A percentile compares a stretch with the other conserved stretches of the same genome.
Conservation (phyloP, 2,329 filamentous ascomycete genomes). For the Ambrosiella beaveri region DNA sequence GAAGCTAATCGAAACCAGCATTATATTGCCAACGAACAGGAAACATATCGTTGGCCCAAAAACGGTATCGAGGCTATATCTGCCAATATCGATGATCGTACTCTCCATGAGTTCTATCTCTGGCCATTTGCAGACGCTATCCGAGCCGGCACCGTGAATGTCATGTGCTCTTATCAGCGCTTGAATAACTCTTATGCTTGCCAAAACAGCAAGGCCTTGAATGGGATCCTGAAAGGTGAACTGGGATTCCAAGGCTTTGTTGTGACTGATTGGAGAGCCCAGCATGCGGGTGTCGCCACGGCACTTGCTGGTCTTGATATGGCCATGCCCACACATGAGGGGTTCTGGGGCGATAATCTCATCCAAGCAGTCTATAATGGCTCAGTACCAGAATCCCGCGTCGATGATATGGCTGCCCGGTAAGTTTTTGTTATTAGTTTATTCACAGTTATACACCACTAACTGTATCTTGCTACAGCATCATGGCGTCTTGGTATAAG, state of each 20-base stretch:
- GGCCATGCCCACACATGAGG: constrained; percentile 40
- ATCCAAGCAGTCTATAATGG: constrained; percentile 42
- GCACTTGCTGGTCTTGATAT: constrained; percentile 53
- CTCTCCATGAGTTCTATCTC: constrained; percentile 46
- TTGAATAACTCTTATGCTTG: constrained; percentile 57
- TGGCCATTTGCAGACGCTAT: constrained; percentile 58
- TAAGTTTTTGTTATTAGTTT: constrained; percentile 11
- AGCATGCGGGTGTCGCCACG: constrained; percentile 44
- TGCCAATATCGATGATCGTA: constrained; percentile 42
- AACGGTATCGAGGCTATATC: constrained; percentile 34
- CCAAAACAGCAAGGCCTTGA: constrained; percentile 49
- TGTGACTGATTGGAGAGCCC: constrained; percentile 49
- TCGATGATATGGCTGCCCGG: constrained; percentile 44
- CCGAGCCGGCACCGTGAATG: constrained; percentile 36
- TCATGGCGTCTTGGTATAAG: constrained; percentile 39
- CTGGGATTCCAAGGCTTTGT: constrained; percentile 49
- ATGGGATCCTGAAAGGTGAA: constrained; percentile 47
- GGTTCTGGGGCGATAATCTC: constrained; percentile 36
- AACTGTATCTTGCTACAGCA: constrained; percentile 19
- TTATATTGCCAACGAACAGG: constrained; percentile 59
- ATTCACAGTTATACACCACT: background rate
- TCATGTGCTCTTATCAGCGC: constrained; percentile 52
- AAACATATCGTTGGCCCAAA: constrained; percentile 49
- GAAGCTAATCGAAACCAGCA: constrained; percentile 38
- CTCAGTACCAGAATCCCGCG: constrained; percentile 33